Percentiles rank a stretch among this genome's conserved stretches.
phyloP scores from a whole-genome alignment of 2,329 filamentous ascomycete species.

The Calycina herbarum region DNA sequence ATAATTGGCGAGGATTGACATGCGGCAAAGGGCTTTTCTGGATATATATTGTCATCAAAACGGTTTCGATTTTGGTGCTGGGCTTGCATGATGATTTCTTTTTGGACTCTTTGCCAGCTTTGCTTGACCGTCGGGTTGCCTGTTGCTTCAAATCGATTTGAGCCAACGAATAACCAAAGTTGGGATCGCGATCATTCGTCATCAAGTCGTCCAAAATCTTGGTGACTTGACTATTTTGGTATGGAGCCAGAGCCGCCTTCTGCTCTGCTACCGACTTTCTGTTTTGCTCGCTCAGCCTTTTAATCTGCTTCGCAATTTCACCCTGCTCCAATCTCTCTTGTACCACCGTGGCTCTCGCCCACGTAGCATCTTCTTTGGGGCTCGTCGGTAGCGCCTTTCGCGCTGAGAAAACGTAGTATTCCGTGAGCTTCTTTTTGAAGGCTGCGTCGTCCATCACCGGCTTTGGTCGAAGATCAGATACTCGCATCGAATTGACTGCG shows the following conservation, averaged over 20 bases:
- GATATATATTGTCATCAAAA: constrained; percentile 33
- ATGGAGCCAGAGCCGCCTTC: constrained; percentile 29
- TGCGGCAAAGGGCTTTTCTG: constrained; percentile 24
- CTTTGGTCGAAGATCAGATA: constrained; percentile 26
- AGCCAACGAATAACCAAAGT: constrained; percentile 35
- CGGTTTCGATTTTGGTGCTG: constrained; percentile 28
- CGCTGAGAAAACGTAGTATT: constrained; percentile 30
- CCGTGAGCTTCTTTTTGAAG: constrained; percentile 32
- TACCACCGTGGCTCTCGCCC: constrained; percentile 30
- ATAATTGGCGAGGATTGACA: constrained; percentile 16
- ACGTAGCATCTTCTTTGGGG: constrained; percentile 30
- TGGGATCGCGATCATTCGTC: constrained; percentile 25
- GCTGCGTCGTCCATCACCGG: constrained; percentile 27
- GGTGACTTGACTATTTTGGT: constrained; percentile 34
- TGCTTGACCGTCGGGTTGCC: constrained; percentile 9
- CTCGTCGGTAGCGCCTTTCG: constrained; percentile 26
- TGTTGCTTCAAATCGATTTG: constrained; percentile 30
- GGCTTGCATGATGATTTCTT: constrained; percentile 20
- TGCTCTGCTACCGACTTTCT: constrained; percentile 31
- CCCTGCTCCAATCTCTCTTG: constrained; percentile 32
- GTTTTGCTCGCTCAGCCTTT: constrained; percentile 29
- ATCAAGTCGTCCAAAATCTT: constrained; percentile 32
- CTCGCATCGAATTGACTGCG: constrained; percentile 23
- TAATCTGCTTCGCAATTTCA: constrained; percentile 32
- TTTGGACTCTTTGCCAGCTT: constrained; percentile 15